Evolutionary conservation across 805 yeast genomes (phyloP), one percentile per base, ranked within the genome.

Genomic region (Lipomyces yamanashiensis): DNA sequence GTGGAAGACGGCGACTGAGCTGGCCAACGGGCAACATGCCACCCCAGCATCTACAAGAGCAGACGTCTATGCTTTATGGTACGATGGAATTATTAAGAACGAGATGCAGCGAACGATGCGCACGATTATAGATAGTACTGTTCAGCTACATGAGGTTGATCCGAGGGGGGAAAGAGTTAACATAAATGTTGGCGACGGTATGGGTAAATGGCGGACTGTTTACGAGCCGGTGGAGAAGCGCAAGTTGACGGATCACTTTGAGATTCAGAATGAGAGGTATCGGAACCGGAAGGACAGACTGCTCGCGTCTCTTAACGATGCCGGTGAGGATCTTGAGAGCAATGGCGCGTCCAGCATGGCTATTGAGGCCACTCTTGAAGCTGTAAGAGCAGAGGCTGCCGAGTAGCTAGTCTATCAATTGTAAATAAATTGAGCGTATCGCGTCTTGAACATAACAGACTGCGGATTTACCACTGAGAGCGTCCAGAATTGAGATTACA

Each of bases 111-210:
- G 74, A 2, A 80, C 85, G 58, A 81, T 88, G 82, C 78, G 80
- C 50, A 74, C 75, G 1, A 74, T 76, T 7, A 33, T 59, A n/a
- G 66, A 64, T 45, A 15, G 23, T 15, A 45, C 53, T 2, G 57
- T 48, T 33, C 48, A 33, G 21, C 15, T 33, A 0, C 45, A 43
- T 2, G 28, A 1, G 9, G 56, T 19, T 7, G 49, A 41, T 19
- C 59, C 40, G 33, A 34, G 50, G 17, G 58, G 41, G 19, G 43
- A 39, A 10, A 17, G 61, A 51, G 40, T 39, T n/a, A 49, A 52
- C 37, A 54, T 87, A 37, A 88, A 88, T 70, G 70, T 83, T 0
- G 97, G 98, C n/a, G 88, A 88, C 73, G 98, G 98, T 0, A 74
- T 76, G 36, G 96, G 95, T 0, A 81, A 85, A 57, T 78, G 83